Conservation (phyloP, 2,329 filamentous ascomycete species). For the Trichoderma sp. region DNA sequence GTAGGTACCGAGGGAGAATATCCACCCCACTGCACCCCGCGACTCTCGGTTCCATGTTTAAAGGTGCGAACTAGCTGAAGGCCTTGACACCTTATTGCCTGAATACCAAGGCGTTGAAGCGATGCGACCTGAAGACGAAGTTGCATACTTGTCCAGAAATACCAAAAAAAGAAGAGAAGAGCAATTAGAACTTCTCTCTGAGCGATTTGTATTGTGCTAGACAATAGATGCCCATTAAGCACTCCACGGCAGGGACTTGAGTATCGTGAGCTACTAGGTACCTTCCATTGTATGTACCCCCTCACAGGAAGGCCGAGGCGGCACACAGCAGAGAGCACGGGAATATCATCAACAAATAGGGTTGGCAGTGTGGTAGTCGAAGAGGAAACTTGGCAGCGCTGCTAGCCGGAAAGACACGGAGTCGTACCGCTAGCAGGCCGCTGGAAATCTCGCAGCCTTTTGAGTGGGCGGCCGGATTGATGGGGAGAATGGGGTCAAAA, state of each 20-base stretch:
- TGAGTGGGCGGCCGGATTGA: neutral
- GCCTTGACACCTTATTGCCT: neutral
- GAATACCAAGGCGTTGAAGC: neutral
- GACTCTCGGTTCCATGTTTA: neutral
- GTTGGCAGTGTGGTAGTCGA: neutral
- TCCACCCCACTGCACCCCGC: neutral
- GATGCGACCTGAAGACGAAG: neutral
- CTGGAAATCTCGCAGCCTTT: conserved; percentile 10
- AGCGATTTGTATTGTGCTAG: too few species aligned
- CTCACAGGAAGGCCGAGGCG: neutral
- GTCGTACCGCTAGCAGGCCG: neutral
- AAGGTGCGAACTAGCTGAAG: neutral
- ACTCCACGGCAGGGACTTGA: too few species aligned
- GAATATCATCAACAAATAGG: neutral
- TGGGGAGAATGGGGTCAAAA: conserved; percentile 3
- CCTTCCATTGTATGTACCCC: neutral
- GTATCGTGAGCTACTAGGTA: neutral
- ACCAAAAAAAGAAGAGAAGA: neutral
- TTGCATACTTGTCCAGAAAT: neutral
- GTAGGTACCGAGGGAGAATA: neutral
- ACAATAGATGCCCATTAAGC: too few species aligned
- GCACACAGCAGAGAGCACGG: neutral
- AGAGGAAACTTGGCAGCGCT: neutral
- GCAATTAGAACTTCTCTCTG: neutral
- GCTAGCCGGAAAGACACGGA: conserved; percentile 18